Evolutionary conservation across 2,329 filamentous ascomycete genomes (phyloP).

Genomic region (Penicillium verrucosum): DNA sequence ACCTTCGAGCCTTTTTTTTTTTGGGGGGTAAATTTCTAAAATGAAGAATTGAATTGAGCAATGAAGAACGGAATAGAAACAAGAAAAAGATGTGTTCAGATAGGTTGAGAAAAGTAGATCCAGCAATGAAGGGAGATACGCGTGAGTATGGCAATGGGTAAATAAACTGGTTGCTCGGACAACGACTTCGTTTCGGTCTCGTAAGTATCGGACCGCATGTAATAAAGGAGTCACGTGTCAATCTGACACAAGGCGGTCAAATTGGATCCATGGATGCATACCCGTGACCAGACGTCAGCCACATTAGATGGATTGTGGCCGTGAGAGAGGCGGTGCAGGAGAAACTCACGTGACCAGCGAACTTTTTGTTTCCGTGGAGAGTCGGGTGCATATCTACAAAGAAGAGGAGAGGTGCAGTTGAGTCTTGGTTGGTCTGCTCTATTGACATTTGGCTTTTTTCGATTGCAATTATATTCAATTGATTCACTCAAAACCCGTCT

Average conservation of each 20-base stretch:
- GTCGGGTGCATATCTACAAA: slow-evolving; percentile 3
- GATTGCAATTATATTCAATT: neutral
- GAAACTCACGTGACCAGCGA: slow-evolving; percentile 16
- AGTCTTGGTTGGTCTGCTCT: slow-evolving; percentile 3
- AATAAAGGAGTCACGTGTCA: neutral
- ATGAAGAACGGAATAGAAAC: slow-evolving; percentile 5
- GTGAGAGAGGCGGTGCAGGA: slow-evolving; percentile 3
- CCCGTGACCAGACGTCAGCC: neutral
- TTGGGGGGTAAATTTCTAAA: neutral
- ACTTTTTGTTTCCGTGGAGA: slow-evolving; percentile 21
- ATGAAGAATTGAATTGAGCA: neutral
- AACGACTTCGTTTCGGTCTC: slow-evolving; percentile 41
- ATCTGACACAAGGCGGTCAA: neutral
- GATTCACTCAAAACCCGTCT: neutral
- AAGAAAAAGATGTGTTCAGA: slow-evolving; percentile 5
- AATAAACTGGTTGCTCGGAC: slow-evolving; percentile 43
- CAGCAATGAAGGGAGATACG: slow-evolving; percentile 25
- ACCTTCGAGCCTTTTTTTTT: slow-evolving; percentile 5
- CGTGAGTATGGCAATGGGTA: slow-evolving; percentile 17
- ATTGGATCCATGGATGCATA: neutral
- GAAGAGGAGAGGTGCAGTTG: slow-evolving; percentile 1
- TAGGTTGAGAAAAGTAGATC: slow-evolving; percentile 16
- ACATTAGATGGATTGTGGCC: neutral
- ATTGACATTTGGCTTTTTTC: slow-evolving; percentile 1
- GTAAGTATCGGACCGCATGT: neutral